phyloP scores from a whole-genome alignment of 176 grass and related monocot species.

The Dactylis glomerata region DNA sequence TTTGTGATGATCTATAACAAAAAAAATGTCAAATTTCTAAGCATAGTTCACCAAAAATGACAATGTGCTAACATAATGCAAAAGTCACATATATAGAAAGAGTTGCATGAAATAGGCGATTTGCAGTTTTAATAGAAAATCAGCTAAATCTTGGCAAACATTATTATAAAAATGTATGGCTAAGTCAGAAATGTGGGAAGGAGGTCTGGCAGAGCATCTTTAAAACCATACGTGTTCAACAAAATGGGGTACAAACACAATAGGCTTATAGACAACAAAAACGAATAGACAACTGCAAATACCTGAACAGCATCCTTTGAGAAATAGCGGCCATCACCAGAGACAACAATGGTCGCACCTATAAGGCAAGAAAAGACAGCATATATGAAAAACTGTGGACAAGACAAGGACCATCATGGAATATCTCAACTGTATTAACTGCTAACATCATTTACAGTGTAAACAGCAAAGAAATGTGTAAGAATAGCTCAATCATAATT shows the following conservation, averaged over 20 bases:
- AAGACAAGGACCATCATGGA: background rate
- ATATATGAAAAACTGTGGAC: background rate
- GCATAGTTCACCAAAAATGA: background rate
- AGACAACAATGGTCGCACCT: constrained; percentile 98
- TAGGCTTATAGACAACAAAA: background rate
- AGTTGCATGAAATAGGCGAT: background rate
- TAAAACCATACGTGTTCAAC: background rate
- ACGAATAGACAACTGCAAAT: constrained; percentile 8
- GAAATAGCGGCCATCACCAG: constrained; percentile 98
- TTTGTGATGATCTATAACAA: constrained; percentile 78
- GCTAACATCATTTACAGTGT: constrained; percentile 3
- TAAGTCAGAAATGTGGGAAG: background rate
- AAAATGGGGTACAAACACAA: background rate
- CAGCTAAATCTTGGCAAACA: background rate
- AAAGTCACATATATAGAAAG: background rate
- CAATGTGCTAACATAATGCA: background rate
- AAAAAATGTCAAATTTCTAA: constrained; percentile 8
- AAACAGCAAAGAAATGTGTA: background rate
- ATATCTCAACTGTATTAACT: background rate
- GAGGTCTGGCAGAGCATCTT: background rate
- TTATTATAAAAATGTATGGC: background rate
- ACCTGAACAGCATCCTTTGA: constrained; percentile 99
- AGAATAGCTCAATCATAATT: background rate
- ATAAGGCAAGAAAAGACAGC: constrained; percentile 11
- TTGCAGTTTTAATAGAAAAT: background rate